Percentiles rank a stretch among this genome's conserved stretches.
These are phyloP conservation scores for Moricandia moricandioides DNA, from an alignment of 345 rosid species.

Conservation along the genomic window DNA sequence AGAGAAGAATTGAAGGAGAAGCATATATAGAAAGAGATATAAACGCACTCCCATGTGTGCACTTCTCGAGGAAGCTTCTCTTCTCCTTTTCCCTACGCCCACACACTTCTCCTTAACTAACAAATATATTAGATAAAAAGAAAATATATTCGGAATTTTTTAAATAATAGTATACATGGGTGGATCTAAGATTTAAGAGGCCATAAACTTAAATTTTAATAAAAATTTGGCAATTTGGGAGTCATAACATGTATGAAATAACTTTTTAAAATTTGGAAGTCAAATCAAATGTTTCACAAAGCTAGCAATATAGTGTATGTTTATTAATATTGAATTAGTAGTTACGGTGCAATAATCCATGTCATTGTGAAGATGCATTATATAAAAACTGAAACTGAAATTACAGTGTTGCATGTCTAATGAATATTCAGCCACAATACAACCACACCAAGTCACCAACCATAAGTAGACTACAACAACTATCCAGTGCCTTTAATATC, in stretches of 20 bases:
- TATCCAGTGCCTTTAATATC: slow-evolving; percentile 4
- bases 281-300: background rate
- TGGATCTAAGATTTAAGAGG: background rate
- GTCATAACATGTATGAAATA: background rate
- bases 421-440: slow-evolving; percentile 15
- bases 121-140: too few relatives aligned
- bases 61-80: slow-evolving; percentile 45
- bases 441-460: slow-evolving; percentile 14
- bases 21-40: slow-evolving; percentile 17
- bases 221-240: background rate
- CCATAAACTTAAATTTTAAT: background rate
- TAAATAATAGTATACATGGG: background rate
- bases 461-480: background rate
- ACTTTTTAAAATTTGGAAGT: background rate
- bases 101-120: slow-evolving; percentile 3
- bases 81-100: slow-evolving; percentile 28
- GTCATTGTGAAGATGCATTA: background rate
- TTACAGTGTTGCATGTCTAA: slow-evolving; percentile 6
- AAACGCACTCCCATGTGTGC: slow-evolving; percentile 40
- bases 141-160: background rate
- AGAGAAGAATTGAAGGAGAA: slow-evolving; percentile 20
- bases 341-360: background rate
- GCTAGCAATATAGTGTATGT: background rate
- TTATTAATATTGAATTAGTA: background rate
- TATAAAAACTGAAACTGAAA: slow-evolving; percentile 1